A percentile compares a stretch with the other conserved stretches of the same genome.
Evolutionary conservation across 768 basidiomycete genomes (phyloP).

Genomic region (Gloeostereum incarnatum): DNA sequence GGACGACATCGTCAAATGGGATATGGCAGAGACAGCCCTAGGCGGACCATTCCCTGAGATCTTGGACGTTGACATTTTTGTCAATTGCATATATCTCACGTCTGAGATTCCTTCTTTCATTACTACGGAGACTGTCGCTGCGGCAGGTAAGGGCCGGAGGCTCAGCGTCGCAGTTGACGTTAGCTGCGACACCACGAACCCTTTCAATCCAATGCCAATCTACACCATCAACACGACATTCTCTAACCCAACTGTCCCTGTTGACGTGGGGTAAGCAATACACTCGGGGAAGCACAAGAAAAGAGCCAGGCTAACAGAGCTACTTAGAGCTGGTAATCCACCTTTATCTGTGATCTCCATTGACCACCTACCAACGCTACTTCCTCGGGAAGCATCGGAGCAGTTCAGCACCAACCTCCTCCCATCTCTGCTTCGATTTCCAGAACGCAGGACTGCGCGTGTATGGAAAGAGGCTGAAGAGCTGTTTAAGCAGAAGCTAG

Average conservation of each 20-base stretch:
- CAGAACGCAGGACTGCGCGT: constrained; percentile 39
- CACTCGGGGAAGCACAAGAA: no score
- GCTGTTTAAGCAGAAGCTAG: constrained; percentile 48
- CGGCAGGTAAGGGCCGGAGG: constrained; percentile 57
- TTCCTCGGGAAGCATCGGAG: constrained; percentile 94
- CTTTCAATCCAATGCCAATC: constrained; percentile 95
- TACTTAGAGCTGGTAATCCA: constrained; percentile 47
- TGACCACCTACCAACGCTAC: constrained; percentile 91
- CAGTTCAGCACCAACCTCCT: constrained; percentile 87
- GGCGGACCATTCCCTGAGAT: constrained; percentile 96
- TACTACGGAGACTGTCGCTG: constrained; percentile 56
- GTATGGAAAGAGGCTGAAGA: constrained; percentile 69
- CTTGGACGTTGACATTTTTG: constrained; percentile 92
- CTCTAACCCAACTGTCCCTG: constrained; percentile 81
- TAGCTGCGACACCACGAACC: constrained; percentile 98
- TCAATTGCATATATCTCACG: constrained; percentile 99
- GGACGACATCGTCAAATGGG: constrained; percentile 95
- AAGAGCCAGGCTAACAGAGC: no score
- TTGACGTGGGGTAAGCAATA: constrained; percentile 62
- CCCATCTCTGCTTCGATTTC: constrained; percentile 69
- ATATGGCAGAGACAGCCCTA: constrained; percentile 92
- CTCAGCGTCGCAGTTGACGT: constrained; percentile 90
- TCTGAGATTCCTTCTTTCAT: constrained; percentile 80
- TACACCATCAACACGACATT: constrained; percentile 94
- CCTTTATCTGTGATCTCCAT: constrained; percentile 85